Base-by-base conservation (phyloP, 176 grass and related monocot species). In the Phyllostachys edulis region DNA sequence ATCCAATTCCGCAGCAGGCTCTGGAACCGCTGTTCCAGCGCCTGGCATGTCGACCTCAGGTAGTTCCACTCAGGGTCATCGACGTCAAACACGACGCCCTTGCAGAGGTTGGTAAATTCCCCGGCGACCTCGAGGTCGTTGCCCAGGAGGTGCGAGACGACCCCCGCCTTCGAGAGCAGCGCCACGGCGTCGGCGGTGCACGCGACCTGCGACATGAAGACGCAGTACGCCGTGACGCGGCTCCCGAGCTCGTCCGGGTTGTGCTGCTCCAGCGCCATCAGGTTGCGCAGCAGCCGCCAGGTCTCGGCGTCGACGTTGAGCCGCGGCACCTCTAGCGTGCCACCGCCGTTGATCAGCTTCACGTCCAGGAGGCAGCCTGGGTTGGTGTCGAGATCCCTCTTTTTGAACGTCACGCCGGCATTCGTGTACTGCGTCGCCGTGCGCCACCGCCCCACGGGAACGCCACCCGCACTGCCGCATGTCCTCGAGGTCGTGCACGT, bases 171-270 rank as follows among this genome's bases (percentile, higher is more conserved):
- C 1, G 72, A 66, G n/a, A 85, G 62, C 3, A 76, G 63, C 15
- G n/a, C 47, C 16, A 85, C 82, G 9, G 68, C 82, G 0, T 0
- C 2, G 0, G 46, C 6, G 4, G 60, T 56, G 37, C 62, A 45
- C 5, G 82, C 82, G 1, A 85, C 3, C 73, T 85, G 62, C 21
- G 47, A 76, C 32, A 85, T 76, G 62, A 84, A 76, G 5, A 76
- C 3, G 46, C 71, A 84, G 72, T 84, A 84, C 7, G 82, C 71
- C 5, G 72, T 84, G 62, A 84, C 47, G 47, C 67, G 41, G 60
- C 61, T 84, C 60, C 82, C 67, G 9, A 5, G 5, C 34, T 21
- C 10, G 0, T 0, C 10, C n/a, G 5, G 14, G 45, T 67, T 84
- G 4, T 4, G 20, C 21, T 84, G 71, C 16, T 84, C 82, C 14